A percentile compares a stretch with the other conserved stretches of the same genome.
Conservation (phyloP, 768 basidiomycete species). For the Coprinopsis sp. region DNA sequence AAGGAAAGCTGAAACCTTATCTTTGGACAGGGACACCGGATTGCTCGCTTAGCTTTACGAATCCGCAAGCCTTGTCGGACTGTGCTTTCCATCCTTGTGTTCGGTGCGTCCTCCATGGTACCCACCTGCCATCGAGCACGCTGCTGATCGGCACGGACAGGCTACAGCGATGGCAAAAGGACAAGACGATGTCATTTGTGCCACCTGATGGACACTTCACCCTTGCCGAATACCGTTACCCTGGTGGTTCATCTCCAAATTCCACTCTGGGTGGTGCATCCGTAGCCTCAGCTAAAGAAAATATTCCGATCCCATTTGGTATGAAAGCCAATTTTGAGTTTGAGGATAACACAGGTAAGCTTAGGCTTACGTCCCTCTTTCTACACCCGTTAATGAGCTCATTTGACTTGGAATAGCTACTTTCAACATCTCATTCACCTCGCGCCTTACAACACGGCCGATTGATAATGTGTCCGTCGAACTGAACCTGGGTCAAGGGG, state of each 20-base stretch:
- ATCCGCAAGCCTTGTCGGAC: conserved; percentile 67
- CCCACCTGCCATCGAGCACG: conserved; percentile 6
- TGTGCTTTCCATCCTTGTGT: conserved; percentile 92
- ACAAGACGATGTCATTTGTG: conserved; percentile 80
- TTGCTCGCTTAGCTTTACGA: conserved; percentile 69
- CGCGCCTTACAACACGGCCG: conserved; percentile 55
- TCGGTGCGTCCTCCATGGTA: conserved; percentile 42
- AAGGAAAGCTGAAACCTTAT: conserved; percentile 7
- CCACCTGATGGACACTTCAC: conserved; percentile 90
- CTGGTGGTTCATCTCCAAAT: conserved; percentile 33
- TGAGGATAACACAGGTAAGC: conserved; percentile 38
- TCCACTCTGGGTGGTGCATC: conserved; percentile 23
- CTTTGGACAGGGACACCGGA: conserved; percentile 75
- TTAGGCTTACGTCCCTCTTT: neutral
- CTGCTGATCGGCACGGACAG: conserved; percentile 35
- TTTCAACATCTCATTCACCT: conserved; percentile 60
- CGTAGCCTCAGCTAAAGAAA: conserved; percentile 31
- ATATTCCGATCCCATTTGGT: conserved; percentile 47
- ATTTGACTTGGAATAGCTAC: conserved; percentile 28
- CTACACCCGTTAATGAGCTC: neutral
- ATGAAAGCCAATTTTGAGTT: conserved; percentile 47
- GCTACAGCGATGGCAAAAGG: conserved; percentile 72
- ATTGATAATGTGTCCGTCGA: conserved; percentile 72
- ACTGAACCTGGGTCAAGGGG: conserved; percentile 70
- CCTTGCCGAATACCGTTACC: conserved; percentile 78